Evolutionary conservation across 805 yeast genomes (phyloP), one percentile per base, ranked within the genome.

Genomic region (Metschnikowia dekortorum): DNA sequence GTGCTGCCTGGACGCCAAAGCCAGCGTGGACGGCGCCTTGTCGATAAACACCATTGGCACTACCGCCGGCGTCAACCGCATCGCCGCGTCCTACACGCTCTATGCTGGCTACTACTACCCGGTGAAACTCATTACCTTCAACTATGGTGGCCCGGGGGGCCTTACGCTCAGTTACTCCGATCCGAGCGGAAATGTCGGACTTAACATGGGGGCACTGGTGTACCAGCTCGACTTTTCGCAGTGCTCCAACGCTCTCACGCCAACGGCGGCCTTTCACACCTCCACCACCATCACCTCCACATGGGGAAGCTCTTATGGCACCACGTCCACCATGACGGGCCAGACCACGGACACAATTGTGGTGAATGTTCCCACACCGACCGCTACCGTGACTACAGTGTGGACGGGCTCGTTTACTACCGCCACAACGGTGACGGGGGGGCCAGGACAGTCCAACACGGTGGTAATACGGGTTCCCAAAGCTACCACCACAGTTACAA

Each of bases 371-470:
- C 55, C 55, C 10, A 47, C 49, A 18, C 32, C 44, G 3, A 44
- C 51, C 14, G 26, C 44, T 3, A 41, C 47, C 2, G n/a, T 29
- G n/a, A 47, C 53, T 22, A 22, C 22, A 22, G 22, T 22, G 5
- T 22, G 22, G 22, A 22, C 22, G 22, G 22, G 22, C 22, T n/a
- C 45, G 3, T 18, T 9, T 14, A 33, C 46, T 7, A 13, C 33
- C 10, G 38, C 50, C 14, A 52, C 48, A 14, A 52, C 52, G 6
- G 38, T 33, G 7, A 58, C 18, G n/a, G 58, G 6, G 51, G 55
- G 4, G 5, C 63, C 59, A 22, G 58, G 50, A 13, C 31, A n/a
- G 4, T 55, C 61, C 14, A 61, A 51, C 3, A 61, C 64, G 2
- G 61, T 61, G 7, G 30, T 44, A 30, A 48, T 53, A 8, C 32